Base-by-base conservation (phyloP, 192 early-diverging fungal genomes). In the Gigaspora rosea region DNA sequence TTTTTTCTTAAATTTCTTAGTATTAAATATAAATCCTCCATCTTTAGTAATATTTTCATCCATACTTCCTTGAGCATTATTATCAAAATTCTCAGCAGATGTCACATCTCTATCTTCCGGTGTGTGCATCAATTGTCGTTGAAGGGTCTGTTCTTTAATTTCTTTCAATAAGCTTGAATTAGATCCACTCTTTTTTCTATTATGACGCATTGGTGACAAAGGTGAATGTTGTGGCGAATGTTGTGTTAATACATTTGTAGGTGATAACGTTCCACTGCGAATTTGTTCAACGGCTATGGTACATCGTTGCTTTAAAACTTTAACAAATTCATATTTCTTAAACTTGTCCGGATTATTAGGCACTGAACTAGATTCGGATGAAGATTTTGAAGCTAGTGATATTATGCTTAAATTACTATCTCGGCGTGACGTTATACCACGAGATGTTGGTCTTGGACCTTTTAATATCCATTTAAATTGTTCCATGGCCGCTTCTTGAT, bases 391-490 rank as follows among this genome's bases (percentile, higher is more conserved):
- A 15, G 74, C 22, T 10, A 63, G 16, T 51, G 74, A 66, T 27
- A 22, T 20, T 36, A 75, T 20, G 18, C 73, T 63, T 9, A 78
- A 67, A 48, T 4, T 73, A n/a, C 65, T 64, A 10, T 68, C 50
- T 32, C 75, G 22, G 35, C 80, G 79, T 49, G 77, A 3, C 18
- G 65, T 50, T 66, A 51, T 10, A 33, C 33, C 48, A 66, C 74
- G 59, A 49, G 63, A 76, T 52, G 48, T 52, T 12, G 81, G 81
- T 35, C 80, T 73, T 10, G 80, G 80, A 12, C 83, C 83, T 62
- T 84, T 84, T 54, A 84, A 61, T 50, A 84, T 69, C 83, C 83
- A 84, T 47, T 80, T 72, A 36, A 84, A 84, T 68, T 84, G 83
- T 71, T 84, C 83, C 35, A 80, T 68, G 4, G 83, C 83, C 18